Conservation (phyloP, 2,329 filamentous ascomycete genomes). For the Fusarium sterilihyphosum region DNA sequence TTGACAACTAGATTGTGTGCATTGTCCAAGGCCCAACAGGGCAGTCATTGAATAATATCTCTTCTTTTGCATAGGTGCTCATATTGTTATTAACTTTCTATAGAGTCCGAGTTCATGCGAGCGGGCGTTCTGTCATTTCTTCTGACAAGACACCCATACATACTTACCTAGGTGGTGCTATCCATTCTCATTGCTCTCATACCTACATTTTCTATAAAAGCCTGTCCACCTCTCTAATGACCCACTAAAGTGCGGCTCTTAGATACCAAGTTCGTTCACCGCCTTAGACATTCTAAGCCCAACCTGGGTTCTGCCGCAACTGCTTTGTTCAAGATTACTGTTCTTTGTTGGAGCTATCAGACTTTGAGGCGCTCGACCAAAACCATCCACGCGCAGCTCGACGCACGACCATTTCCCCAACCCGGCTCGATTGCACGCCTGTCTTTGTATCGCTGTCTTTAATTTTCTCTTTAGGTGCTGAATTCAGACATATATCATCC, state of each 20-base stretch:
- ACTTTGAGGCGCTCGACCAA: constrained; percentile 26
- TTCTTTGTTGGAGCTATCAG: constrained; percentile 40
- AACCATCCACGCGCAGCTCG: constrained; percentile 29
- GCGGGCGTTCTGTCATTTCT: neutral
- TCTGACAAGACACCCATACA: neutral
- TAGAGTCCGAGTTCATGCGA: neutral
- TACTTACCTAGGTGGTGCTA: neutral
- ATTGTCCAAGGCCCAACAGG: neutral
- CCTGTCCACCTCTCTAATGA: neutral
- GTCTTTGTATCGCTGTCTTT: neutral
- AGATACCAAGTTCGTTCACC: constrained; percentile 5
- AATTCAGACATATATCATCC: neutral
- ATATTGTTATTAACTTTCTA: neutral
- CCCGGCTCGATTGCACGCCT: neutral
- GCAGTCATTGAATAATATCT: neutral
- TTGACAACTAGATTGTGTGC: neutral
- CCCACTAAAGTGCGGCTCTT: constrained; percentile 24
- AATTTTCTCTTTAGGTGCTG: neutral
- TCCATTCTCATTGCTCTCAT: neutral
- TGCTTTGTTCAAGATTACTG: constrained; percentile 26
- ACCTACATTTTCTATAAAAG: neutral
- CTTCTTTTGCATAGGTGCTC: neutral
- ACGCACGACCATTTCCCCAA: constrained; percentile 14
- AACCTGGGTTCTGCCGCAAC: constrained; percentile 25
- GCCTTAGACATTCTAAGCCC: constrained; percentile 17